Evolutionary conservation across 1,284 basidiomycete genomes (phyloP).

Genomic region (Paramarasmius palmivorus): DNA sequence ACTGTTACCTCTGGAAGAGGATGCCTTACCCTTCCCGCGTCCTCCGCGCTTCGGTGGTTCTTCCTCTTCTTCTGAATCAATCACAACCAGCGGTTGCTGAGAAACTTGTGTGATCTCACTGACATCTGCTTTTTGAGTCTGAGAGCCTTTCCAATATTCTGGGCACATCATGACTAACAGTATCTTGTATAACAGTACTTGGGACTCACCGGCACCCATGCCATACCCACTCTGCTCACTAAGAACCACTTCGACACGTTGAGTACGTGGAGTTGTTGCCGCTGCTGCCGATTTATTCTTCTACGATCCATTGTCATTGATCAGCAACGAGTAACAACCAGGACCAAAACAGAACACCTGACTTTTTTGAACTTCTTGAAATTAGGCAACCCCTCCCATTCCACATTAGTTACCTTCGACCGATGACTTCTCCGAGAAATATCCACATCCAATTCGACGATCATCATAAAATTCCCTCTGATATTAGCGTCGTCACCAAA

Average conservation of each 20-base stretch:
- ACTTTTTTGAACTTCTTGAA: slow-evolving; percentile 91
- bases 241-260: slow-evolving; percentile 51
- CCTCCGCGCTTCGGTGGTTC: slow-evolving; percentile 22
- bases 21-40: slow-evolving; percentile 13
- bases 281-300: background rate
- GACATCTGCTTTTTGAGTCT: background rate
- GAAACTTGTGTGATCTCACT: slow-evolving; percentile 1
- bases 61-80: slow-evolving; percentile 36
- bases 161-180: slow-evolving; percentile 29
- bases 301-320: too few relatives aligned
- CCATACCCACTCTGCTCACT: slow-evolving; percentile 58
- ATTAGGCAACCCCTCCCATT: slow-evolving; percentile 66
- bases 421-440: slow-evolving; percentile 19
- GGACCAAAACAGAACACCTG: background rate
- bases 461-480: slow-evolving; percentile 84
- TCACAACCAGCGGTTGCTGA: slow-evolving; percentile 12
- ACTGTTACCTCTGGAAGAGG: slow-evolving; percentile 14
- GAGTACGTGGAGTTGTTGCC: slow-evolving; percentile 22
- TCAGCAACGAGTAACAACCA: background rate
- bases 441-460: slow-evolving; percentile 69
- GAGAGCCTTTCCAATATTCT: slow-evolving; percentile 8
- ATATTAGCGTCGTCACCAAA: slow-evolving; percentile 69
- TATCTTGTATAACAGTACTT: background rate
- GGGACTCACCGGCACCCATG: slow-evolving; percentile 48
- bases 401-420: slow-evolving; percentile 25